Evolutionary conservation across 2,329 filamentous ascomycete genomes (phyloP), one percentile per base, ranked within the genome.

Genomic region (Epichloe amarillans): DNA sequence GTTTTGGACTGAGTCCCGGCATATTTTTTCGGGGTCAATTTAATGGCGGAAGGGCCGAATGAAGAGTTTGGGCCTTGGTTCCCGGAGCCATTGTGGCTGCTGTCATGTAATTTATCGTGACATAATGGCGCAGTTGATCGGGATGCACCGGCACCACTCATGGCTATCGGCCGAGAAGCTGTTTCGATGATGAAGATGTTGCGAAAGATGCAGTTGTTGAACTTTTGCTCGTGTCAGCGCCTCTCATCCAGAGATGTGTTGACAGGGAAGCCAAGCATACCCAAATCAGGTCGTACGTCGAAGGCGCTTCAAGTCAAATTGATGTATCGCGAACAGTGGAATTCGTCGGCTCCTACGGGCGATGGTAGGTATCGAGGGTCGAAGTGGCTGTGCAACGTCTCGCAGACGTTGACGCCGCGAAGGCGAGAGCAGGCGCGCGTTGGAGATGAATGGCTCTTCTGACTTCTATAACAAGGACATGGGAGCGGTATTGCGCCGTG

Each of bases 391-490:
- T 47, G 37, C 44, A 30, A 39, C 43, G 37, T 46, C 41, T 46
- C 39, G 45, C 44, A 35, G 38, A 41, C 46, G 46, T 36, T 17
- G 43, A 41, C 46, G 42, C 30, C 17, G 17, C 49, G 33, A 55
- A 47, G 57, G 53, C 52, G 50, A 49, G 49, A 53, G 54, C 54
- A n/a, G 21, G 43, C 43, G 26, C 43, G 37, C 52, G 44, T 26
- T 19, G 41, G 14, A 54, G 54, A 54, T 47, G 11, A 30, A 35
- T n/a, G 37, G 56, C 56, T 64, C 60, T 62, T 61, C 64, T 67
- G 67, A 63, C 60, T 62, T 61, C 64, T 68, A 68, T 66, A 64
- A 67, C 59, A 55, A 57, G 57, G 48, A 60, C 65, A 68, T 66
- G 59, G 56, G 61, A 53, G 56, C 54, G 51, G 52, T 51, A 21